phyloP scores from a whole-genome alignment of 148 eudicot species.

The Mesembryanthemum crystallinum region DNA sequence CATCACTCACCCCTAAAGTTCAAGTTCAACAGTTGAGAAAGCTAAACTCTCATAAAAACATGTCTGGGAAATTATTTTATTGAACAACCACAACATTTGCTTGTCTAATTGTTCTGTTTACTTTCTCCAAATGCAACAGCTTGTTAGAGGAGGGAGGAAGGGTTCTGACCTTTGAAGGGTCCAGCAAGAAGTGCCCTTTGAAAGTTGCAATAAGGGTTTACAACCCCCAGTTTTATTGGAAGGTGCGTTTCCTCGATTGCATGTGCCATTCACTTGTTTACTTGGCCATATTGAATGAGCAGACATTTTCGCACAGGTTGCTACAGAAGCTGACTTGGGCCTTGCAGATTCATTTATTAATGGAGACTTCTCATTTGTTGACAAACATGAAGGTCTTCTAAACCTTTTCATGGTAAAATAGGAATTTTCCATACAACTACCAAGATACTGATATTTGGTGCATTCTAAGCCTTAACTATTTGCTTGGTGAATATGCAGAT shows the following conservation, averaged over 20 bases:
- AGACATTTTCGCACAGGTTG: constrained; percentile 45
- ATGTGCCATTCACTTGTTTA: background rate
- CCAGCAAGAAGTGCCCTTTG: constrained; percentile 40
- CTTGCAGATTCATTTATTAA: constrained; percentile 96
- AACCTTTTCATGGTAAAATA: constrained; percentile 74
- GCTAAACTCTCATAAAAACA: background rate
- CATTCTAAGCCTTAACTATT: background rate
- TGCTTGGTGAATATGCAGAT: constrained; percentile 39
- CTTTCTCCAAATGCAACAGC: constrained; percentile 28
- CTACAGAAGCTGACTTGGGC: constrained; percentile 86
- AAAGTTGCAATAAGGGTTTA: constrained; percentile 61
- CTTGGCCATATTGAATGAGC: background rate
- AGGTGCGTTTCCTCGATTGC: constrained; percentile 42
- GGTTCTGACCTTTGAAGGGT: constrained; percentile 61
- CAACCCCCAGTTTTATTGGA: constrained; percentile 86
- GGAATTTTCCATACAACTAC: background rate
- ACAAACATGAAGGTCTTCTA: constrained; percentile 75
- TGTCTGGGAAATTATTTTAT: background rate
- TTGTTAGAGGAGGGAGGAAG: constrained; percentile 85
- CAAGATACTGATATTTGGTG: background rate
- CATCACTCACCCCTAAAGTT: background rate
- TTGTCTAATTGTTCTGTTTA: background rate
- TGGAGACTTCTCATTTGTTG: constrained; percentile 86
- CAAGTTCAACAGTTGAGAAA: background rate
- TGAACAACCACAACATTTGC: background rate